Evolutionary conservation across 2,329 filamentous ascomycete species (phyloP), one percentile per base, ranked within the genome.

Genomic region (Cytospora schulzeri): DNA sequence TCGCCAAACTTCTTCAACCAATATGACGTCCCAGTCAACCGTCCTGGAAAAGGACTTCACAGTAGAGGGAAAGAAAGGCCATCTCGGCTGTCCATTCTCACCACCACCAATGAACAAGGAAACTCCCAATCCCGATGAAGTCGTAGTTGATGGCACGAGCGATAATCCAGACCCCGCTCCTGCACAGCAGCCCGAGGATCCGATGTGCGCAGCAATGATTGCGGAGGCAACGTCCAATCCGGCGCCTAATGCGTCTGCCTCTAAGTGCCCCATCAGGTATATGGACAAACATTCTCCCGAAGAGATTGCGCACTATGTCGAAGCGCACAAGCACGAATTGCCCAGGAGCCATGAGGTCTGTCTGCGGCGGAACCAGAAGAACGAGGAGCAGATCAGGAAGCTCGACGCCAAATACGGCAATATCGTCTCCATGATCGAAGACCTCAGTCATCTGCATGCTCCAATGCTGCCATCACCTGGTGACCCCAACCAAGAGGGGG

Each of bases 321-420:
- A 97, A 75, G 93, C 89, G 60, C 93, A 97, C 79, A 97, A 97
- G 76, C 93, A 98, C 77, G 91, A 97, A 76, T 85, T 98, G 61
- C 94, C 94, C 12, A 87, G 94, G 71, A 97, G 93, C 74, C 94
- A 98, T 77, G 92, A 96, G 74, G 86, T 97, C 53, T 98, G 94
- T 76, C 88, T 98, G 66, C 89, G 91, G 72, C 87, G 93, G 64
- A 97, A 97, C 74, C 92, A 96, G 77, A 90, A 87, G 76, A 94
- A 93, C 72, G 90, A 94, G 70, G 86, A 91, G 68, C 91, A 93
- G 72, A 91, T 96, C 73, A 88, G 88, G 69, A 91, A 96, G 76
- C 82, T 98, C 62, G 94, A 98, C 75, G 92, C 92, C 68, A 98
- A 97, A 76, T 98, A 97, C 74, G 93, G 92, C 69, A 94, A 90